phyloP scores from a whole-genome alignment of 78 protist genomes.

The Dictyostelium discoideum region dicty_2.7 NC_007091.3:320001-320500 shows the following conservation, averaged over 20 bases:
- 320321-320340: constrained; percentile 63
- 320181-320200: constrained; percentile 80
- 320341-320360: constrained; percentile 71
- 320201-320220: constrained; percentile 73
- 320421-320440: constrained; percentile 60
- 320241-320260: constrained; percentile 74
- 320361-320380: constrained; percentile 83
- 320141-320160: constrained; percentile 57
- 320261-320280: constrained; percentile 84
- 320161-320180: constrained; percentile 82
- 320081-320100: constrained; percentile 82
- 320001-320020: constrained; percentile 26
- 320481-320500: constrained; percentile 66
- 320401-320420: constrained; percentile 70
- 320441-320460: constrained; percentile 75
- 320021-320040: constrained; percentile 44
- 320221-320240: constrained; percentile 67
- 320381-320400: constrained; percentile 62
- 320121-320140: constrained; percentile 42
- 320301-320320: constrained; percentile 83
- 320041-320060: constrained; percentile 79
- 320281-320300: constrained; percentile 79
- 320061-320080: constrained; percentile 83
- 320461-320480: constrained; percentile 77
- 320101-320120: constrained; percentile 76